A percentile compares a stretch with the other conserved stretches of the same genome.
Conservation (phyloP, 1,284 basidiomycete genomes). For the Apiotrichum akiyoshidainum region DNA sequence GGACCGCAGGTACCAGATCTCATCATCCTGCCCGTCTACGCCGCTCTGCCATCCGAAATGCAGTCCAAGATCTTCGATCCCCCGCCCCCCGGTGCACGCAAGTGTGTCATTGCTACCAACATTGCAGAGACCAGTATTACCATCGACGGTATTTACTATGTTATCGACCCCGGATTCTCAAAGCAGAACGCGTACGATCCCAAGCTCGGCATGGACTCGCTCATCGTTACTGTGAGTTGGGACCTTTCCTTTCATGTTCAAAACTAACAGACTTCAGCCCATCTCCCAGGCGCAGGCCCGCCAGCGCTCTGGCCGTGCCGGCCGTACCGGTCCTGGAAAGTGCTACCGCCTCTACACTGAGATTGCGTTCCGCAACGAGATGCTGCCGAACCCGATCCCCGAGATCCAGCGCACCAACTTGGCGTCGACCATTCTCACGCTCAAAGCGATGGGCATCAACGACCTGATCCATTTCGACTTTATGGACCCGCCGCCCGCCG, state of each 20-base stretch:
- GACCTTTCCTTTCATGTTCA: too few species aligned
- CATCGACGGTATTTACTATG: conserved; percentile 98
- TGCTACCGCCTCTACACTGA: conserved; percentile 98
- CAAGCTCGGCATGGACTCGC: conserved; percentile 93
- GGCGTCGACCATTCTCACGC: conserved; percentile 84
- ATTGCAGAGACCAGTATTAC: conserved; percentile 98
- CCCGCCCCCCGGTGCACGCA: conserved; percentile 90
- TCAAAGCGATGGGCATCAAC: conserved; percentile 99
- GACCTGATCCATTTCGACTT: conserved; percentile 98
- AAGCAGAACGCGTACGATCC: conserved; percentile 99
- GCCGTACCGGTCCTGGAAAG: conserved; percentile 95
- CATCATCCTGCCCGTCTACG: conserved; percentile 95
- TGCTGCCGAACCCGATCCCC: conserved; percentile 95
- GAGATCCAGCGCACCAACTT: conserved; percentile 97
- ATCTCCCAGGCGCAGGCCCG: conserved; percentile 98
- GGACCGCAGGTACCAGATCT: conserved; percentile 96
- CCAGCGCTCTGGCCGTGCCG: conserved; percentile 91
- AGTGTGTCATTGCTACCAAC: conserved; percentile 97
- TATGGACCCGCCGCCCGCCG: conserved; percentile 97
- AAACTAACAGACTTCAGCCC: conserved; percentile 62
- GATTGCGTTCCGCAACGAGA: conserved; percentile 95
- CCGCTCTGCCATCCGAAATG: conserved; percentile 93
- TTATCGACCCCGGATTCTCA: conserved; percentile 96
- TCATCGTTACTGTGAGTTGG: conserved; percentile 75
- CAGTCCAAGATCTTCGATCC: conserved; percentile 98